A percentile compares a stretch with the other conserved stretches of the same genome.
Evolutionary conservation across 176 grass and related monocot genomes (phyloP).

Genomic region (Rhynchospora tenuis): DNA sequence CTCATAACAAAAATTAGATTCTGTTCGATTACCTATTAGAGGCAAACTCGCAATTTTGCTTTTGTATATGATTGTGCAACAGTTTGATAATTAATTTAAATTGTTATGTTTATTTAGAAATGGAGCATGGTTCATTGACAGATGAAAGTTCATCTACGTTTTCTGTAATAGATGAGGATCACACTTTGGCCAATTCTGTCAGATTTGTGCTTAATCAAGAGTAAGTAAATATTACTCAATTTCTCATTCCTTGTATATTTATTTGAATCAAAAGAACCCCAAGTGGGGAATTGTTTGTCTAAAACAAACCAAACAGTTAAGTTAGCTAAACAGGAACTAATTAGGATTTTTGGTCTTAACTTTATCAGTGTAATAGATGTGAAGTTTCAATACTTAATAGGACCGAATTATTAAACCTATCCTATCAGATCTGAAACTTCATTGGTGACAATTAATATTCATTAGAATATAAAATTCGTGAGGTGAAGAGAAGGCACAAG

Average conservation of each 20-base stretch:
- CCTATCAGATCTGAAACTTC: too few relatives aligned
- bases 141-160: slow-evolving; percentile 61
- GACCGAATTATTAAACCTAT: too few relatives aligned
- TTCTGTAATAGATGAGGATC: slow-evolving; percentile 77
- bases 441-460: too few relatives aligned
- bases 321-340: too few relatives aligned
- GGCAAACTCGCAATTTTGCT: neutral
- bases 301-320: too few relatives aligned
- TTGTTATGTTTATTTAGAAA: slow-evolving; percentile 9
- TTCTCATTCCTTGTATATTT: neutral
- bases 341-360: too few relatives aligned
- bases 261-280: too few relatives aligned
- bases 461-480: too few relatives aligned
- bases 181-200: slow-evolving; percentile 71
- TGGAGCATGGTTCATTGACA: slow-evolving; percentile 64
- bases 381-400: too few relatives aligned
- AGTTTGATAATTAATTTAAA: neutral
- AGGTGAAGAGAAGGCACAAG: too few relatives aligned
- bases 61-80: neutral
- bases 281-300: too few relatives aligned
- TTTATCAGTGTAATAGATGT: too few relatives aligned
- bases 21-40: neutral
- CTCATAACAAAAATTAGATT: neutral
- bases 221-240: slow-evolving; percentile 35
- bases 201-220: slow-evolving; percentile 89